Evolutionary conservation across 805 yeast genomes (phyloP).

Genomic region (Candida ipomoeae): DNA sequence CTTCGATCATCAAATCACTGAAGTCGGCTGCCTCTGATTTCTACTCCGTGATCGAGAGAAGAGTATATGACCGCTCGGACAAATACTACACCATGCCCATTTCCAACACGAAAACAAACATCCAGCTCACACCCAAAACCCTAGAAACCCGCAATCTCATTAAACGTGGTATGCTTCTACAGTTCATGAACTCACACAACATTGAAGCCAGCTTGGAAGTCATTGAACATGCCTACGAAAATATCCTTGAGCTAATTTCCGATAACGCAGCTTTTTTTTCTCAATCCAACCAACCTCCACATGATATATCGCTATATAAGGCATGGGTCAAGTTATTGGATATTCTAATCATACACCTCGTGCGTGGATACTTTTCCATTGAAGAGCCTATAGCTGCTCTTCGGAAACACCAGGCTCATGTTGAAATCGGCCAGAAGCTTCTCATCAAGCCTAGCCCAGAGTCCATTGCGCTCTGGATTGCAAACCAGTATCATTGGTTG

Average conservation of each 20-base stretch:
- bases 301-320: slow-evolving; percentile 26
- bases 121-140: slow-evolving; percentile 33
- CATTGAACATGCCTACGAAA: slow-evolving; percentile 34
- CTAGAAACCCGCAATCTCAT: slow-evolving; percentile 36
- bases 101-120: slow-evolving; percentile 21
- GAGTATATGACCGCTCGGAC: slow-evolving; percentile 30
- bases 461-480: slow-evolving; percentile 44
- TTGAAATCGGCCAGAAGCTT: slow-evolving; percentile 36
- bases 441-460: neutral
- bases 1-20: slow-evolving; percentile 28
- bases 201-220: slow-evolving; percentile 26
- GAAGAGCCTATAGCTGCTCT: slow-evolving; percentile 58
- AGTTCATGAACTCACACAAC: slow-evolving; percentile 31
- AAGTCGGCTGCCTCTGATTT: slow-evolving; percentile 29
- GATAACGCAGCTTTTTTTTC: slow-evolving; percentile 12
- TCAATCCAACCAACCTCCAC: slow-evolving; percentile 17
- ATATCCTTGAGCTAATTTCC: slow-evolving; percentile 23
- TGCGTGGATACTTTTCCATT: slow-evolving; percentile 53
- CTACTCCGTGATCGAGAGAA: slow-evolving; percentile 29
- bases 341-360: slow-evolving; percentile 57
- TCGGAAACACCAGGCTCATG: slow-evolving; percentile 61
- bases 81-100: slow-evolving; percentile 37
- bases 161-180: slow-evolving; percentile 33
- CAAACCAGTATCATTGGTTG: slow-evolving; percentile 61
- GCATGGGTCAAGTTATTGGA: slow-evolving; percentile 52